These are phyloP conservation scores for Plasmodium vinckei DNA, from an alignment of 169 alveolate species.

Conservation along the genomic window DNA sequence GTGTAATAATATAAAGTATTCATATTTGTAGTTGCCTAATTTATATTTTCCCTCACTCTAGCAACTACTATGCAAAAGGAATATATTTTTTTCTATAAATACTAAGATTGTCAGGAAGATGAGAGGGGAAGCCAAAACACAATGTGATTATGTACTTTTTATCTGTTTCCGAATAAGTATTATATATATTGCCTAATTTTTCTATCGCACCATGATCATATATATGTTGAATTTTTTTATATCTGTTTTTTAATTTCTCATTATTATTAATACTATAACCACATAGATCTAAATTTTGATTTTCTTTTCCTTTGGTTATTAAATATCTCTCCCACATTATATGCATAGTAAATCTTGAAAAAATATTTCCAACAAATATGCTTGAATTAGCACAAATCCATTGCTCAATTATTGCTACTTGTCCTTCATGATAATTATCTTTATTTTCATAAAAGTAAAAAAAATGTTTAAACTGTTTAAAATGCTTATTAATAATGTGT, in stretches of 20 bases:
- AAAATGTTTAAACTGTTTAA: conserved; percentile 27
- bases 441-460: conserved; percentile 58
- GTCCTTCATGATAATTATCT: conserved; percentile 38
- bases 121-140: conserved; percentile 22
- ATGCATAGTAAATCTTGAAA: conserved; percentile 62
- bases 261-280: conserved; percentile 38
- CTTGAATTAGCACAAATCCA: conserved; percentile 43
- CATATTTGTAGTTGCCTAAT: too few species aligned
- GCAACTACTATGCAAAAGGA: background rate
- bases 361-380: conserved; percentile 43
- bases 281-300: conserved; percentile 51
- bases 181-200: conserved; percentile 15
- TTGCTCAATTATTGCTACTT: conserved; percentile 64
- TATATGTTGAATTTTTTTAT: conserved; percentile 14
- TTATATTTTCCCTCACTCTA: too few species aligned
- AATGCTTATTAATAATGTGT: conserved; percentile 20
- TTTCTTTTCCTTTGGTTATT: conserved; percentile 7
- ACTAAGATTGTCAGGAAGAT: conserved; percentile 43
- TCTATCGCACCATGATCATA: conserved; percentile 13
- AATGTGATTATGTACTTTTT: conserved; percentile 24
- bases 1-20: too few species aligned
- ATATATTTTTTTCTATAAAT: conserved; percentile 38
- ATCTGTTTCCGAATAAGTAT: conserved; percentile 21
- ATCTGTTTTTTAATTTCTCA: conserved; percentile 7
- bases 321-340: conserved; percentile 73